Evolutionary conservation across 306 rosid species (phyloP).

Genomic region (Lathyrus aphaca): DNA sequence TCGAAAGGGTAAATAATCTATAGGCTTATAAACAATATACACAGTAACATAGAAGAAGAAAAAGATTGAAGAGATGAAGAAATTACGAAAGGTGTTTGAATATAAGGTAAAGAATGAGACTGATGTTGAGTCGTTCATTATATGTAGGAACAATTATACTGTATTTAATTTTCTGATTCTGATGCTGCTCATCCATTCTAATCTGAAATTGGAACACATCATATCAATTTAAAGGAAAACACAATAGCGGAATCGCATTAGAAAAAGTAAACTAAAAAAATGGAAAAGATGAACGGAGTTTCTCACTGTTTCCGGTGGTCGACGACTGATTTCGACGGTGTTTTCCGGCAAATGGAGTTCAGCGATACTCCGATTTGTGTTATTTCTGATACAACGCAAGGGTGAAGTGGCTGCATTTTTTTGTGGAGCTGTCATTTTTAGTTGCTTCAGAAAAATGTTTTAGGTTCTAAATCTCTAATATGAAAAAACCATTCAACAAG

Average conservation of each 20-base stretch:
- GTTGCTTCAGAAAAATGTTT: neutral
- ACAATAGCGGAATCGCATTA: no score
- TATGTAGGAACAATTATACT: conserved; percentile 87
- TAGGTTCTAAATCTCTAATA: accelerated
- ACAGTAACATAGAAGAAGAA: neutral
- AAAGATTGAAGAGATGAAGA: conserved; percentile 12
- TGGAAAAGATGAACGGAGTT: neutral
- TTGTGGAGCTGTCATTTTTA: neutral
- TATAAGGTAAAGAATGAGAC: conserved; percentile 83
- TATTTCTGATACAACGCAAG: neutral
- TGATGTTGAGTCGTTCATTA: conserved; percentile 91
- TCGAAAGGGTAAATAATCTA: no score
- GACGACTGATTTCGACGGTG: neutral
- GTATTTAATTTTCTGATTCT: conserved; percentile 67
- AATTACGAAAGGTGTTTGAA: conserved; percentile 74
- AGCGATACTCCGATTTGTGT: neutral
- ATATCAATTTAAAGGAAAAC: neutral
- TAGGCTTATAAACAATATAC: no score
- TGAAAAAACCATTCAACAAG: accelerated
- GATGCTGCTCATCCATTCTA: conserved; percentile 48
- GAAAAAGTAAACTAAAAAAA: no score
- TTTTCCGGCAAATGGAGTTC: neutral
- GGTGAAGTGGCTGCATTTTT: neutral
- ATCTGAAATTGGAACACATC: conserved; percentile 20
- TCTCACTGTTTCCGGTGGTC: neutral